These are phyloP conservation scores for Sugiyamaella sp. DNA, from an alignment of 1,139 yeast species.

Conservation along the genomic window DNA sequence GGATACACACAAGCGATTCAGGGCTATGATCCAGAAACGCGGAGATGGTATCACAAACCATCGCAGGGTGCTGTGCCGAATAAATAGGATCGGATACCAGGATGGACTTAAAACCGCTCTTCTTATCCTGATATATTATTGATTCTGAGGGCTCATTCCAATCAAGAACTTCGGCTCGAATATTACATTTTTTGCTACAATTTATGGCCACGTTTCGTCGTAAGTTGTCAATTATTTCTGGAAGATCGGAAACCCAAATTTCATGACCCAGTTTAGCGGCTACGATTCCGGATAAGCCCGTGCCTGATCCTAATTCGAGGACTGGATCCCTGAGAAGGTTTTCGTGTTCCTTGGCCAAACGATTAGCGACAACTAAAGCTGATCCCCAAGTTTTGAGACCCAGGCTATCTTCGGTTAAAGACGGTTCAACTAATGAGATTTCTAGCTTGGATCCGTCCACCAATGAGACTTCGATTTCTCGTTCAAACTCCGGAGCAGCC, in stretches of 20 bases:
- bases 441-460: constrained; percentile 17
- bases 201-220: constrained; percentile 59
- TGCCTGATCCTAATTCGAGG: constrained; percentile 89
- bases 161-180: constrained; percentile 60
- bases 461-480: constrained; percentile 46
- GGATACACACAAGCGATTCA: constrained; percentile 57
- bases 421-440: constrained; percentile 72
- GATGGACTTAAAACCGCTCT: constrained; percentile 54
- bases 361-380: constrained; percentile 66
- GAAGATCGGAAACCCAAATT: constrained; percentile 72
- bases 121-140: constrained; percentile 20
- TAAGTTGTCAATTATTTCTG: constrained; percentile 74
- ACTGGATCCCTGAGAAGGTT: constrained; percentile 48
- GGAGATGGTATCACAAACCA: constrained; percentile 64
- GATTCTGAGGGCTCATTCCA: constrained; percentile 62
- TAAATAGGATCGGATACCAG: constrained; percentile 88
- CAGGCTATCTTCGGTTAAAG: constrained; percentile 79
- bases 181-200: constrained; percentile 37
- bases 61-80: constrained; percentile 74
- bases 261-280: constrained; percentile 55
- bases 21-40: constrained; percentile 42
- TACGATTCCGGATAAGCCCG: constrained; percentile 82
- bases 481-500: constrained; percentile 72
- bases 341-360: constrained; percentile 45
- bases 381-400: constrained; percentile 98